phyloP scores from a whole-genome alignment of 495 filamentous ascomycete genomes.

The Jackrogersella minutella region DNA sequence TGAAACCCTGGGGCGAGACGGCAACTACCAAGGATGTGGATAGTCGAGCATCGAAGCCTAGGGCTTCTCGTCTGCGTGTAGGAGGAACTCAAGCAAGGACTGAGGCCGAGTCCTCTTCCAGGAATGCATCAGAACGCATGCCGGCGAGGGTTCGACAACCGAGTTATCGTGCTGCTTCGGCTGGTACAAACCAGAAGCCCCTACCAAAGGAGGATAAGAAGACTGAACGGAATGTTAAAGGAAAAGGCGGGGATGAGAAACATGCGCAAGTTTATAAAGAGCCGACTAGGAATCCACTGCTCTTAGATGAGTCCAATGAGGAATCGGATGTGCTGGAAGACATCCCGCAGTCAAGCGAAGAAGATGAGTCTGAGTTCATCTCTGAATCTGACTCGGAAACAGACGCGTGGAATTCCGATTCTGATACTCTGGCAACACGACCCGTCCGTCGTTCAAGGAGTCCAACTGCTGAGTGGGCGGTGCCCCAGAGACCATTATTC shows the following conservation, averaged over 20 bases:
- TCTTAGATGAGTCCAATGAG: slow-evolving; percentile 8
- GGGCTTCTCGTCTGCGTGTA: not conserved
- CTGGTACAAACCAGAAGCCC: not conserved
- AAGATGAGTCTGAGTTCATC: slow-evolving; percentile 36
- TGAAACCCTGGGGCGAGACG: slow-evolving; percentile 26
- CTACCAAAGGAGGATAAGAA: slow-evolving; percentile 1
- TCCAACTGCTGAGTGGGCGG: slow-evolving; percentile 22
- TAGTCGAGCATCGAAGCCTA: not conserved
- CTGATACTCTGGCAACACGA: slow-evolving; percentile 25
- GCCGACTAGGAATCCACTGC: not conserved
- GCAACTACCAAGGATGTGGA: not conserved
- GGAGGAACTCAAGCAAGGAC: not conserved
- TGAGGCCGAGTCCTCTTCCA: not conserved
- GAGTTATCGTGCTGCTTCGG: not conserved
- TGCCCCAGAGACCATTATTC: slow-evolving; percentile 30
- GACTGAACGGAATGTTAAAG: not conserved
- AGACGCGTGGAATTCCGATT: slow-evolving; percentile 34
- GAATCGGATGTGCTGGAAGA: slow-evolving; percentile 9
- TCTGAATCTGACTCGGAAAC: slow-evolving; percentile 26
- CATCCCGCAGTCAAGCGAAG: slow-evolving; percentile 3
- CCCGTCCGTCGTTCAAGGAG: slow-evolving; percentile 27
- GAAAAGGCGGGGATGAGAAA: not conserved
- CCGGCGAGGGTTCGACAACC: slow-evolving; percentile 2
- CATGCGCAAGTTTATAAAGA: not conserved
- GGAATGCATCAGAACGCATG: not conserved